Evolutionary conservation across 2,329 filamentous ascomycete genomes (phyloP), one percentile per base, ranked within the genome.

Genomic region (Boeremia lycopersici): DNA sequence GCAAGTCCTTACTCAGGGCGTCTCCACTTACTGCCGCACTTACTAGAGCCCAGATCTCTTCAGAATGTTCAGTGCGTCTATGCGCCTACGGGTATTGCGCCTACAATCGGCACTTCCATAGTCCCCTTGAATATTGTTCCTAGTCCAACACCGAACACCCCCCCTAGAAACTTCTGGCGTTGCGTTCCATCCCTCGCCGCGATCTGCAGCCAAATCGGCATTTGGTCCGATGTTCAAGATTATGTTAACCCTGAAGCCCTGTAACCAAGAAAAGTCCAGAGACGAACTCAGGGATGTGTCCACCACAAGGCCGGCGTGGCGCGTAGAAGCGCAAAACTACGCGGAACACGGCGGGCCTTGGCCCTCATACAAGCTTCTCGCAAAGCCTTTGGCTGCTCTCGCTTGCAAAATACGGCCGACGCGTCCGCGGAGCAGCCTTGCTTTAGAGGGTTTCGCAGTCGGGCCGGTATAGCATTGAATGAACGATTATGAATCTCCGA

Each of bases 291-390:
- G 46, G 41, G 30, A 46, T 46, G 25, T 15, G 46, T 45, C 52
- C 52, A 46, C 35, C 30, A 35, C 52, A 46, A 30, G 41, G 48
- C 46, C 46, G 41, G 35, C 35, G n/a, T 42, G 29, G 46, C 41
- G 41, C 35, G 17, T n/a, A 42, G n/a, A 48, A 7, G 39, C n/a
- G 45, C 25, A n/a, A 45, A 45, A 19, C 30, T 38, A 25, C 12
- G 8, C 44, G 31, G 50, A 48, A 25, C 30, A 28, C 25, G 38
- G 23, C 38, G 43, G 34, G 26, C 23, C 45, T 41, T 41, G 40
- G 40, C 35, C 25, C 19, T 10, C 11, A 34, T 9, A 31, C 10
- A 44, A 39, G 19, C 39, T 26, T 34, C 28, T 13, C 12, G 8
- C 12, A 34, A 28, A 40, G 40, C 34, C 29, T 33, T 44, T 26